Percentiles rank a stretch among this genome's conserved stretches.
Conservation (phyloP, 345 rosid species). For the Cardamine occulta region DNA sequence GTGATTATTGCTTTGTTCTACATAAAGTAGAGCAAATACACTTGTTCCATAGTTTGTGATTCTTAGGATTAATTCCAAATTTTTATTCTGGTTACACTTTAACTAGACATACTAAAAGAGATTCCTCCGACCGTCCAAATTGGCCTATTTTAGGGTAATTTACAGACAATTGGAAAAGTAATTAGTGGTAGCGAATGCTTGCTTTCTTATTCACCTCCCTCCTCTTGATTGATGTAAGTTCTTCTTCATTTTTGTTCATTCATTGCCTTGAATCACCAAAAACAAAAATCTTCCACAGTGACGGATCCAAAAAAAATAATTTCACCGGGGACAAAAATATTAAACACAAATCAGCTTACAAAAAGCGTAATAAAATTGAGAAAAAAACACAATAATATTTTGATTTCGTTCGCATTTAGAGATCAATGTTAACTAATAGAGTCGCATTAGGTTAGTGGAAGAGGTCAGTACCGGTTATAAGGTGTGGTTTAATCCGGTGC, state of each 20-base stretch:
- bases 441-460: not conserved
- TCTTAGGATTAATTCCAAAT: not conserved
- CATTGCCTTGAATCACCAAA: slow-evolving; percentile 1
- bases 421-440: not conserved
- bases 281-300: not conserved
- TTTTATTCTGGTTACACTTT: slow-evolving; percentile 22
- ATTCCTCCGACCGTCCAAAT: slow-evolving; percentile 35
- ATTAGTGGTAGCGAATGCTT: slow-evolving; percentile 36
- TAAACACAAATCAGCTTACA: too few species aligned
- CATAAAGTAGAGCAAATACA: slow-evolving; percentile 20
- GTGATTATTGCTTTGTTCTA: slow-evolving; percentile 25
- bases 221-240: slow-evolving; percentile 16
- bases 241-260: not conserved
- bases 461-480: not conserved
- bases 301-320: too few species aligned
- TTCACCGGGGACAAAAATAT: too few species aligned
- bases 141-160: slow-evolving; percentile 21
- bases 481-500: not conserved
- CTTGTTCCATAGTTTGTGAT: slow-evolving; percentile 1
- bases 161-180: slow-evolving; percentile 11
- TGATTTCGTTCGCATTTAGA: not conserved
- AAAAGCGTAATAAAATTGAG: too few species aligned
- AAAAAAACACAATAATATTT: not conserved
- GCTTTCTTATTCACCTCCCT: slow-evolving; percentile 22
- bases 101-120: slow-evolving; percentile 26